Percentiles rank a stretch among this genome's conserved stretches.
Evolutionary conservation across 208 protist species (phyloP).

Genomic region (Novymonas esmeraldas): DNA sequence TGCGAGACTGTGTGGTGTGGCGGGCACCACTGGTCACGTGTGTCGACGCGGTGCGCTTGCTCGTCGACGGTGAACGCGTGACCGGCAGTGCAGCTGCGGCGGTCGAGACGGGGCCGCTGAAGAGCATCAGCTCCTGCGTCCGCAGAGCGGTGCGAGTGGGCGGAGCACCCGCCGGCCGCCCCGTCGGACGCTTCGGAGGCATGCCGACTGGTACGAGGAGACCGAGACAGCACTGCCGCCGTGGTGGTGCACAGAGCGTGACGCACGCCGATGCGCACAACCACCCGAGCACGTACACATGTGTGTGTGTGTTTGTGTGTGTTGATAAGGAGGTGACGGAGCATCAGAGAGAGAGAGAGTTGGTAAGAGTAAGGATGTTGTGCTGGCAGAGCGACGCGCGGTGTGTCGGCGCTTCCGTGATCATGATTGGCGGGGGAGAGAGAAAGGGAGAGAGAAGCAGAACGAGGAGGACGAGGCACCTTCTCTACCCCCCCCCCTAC

Average conservation of each 20-base stretch:
- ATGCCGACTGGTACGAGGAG: slow-evolving; percentile 5
- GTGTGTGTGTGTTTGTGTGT: too few species aligned
- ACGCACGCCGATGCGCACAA: neutral
- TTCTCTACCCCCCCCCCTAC: too few species aligned
- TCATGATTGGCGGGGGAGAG: too few species aligned
- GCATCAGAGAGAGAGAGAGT: neutral
- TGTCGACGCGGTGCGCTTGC: slow-evolving; percentile 17
- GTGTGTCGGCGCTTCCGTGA: too few species aligned
- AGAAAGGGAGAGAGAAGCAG: neutral
- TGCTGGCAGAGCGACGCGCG: too few species aligned
- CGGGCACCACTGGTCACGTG: neutral
- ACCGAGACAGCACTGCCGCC: too few species aligned
- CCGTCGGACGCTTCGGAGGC: slow-evolving; percentile 22
- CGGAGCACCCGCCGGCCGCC: slow-evolving; percentile 1
- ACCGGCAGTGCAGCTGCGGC: neutral
- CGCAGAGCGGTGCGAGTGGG: slow-evolving; percentile 19
- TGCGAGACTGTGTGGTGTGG: neutral
- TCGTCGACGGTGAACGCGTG: neutral
- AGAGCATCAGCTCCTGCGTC: slow-evolving; percentile 26
- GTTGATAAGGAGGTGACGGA: too few species aligned
- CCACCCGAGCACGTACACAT: too few species aligned
- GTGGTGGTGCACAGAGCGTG: too few species aligned
- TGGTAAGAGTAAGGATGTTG: neutral
- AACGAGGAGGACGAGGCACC: neutral
- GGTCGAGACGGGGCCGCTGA: slow-evolving; percentile 20